Percentiles rank a stretch among this genome's conserved stretches.
Conservation (phyloP, 164 flowering plant species). For the Stephania yunnanensis region DNA sequence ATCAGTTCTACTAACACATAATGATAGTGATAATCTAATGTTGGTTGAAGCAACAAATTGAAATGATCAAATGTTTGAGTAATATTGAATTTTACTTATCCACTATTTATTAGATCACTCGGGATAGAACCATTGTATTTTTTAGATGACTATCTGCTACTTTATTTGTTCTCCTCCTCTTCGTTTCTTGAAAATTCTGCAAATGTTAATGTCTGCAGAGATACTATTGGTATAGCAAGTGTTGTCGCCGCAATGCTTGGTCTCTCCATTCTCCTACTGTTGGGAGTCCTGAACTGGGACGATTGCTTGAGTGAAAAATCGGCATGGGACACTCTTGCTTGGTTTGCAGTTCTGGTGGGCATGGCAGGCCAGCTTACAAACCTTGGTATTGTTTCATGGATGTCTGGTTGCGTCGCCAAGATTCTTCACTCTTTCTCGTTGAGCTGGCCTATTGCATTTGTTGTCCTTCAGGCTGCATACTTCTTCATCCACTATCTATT, state of each 20-base stretch:
- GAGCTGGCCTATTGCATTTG: slow-evolving; percentile 87
- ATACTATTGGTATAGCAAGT: slow-evolving; percentile 19
- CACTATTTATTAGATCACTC: not conserved
- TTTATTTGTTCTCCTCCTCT: not conserved
- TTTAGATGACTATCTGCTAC: not conserved
- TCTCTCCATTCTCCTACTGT: slow-evolving; percentile 18
- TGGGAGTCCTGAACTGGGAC: slow-evolving; percentile 25
- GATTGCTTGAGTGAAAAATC: slow-evolving; percentile 25
- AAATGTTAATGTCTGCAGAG: slow-evolving; percentile 8
- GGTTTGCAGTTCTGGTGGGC: slow-evolving; percentile 25
- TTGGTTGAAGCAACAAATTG: not conserved
- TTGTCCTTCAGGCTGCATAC: slow-evolving; percentile 76
- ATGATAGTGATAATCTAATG: not conserved
- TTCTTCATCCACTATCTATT: slow-evolving; percentile 85
- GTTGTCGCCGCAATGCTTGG: slow-evolving; percentile 27
- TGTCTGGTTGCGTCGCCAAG: slow-evolving; percentile 70
- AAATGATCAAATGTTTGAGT: not conserved
- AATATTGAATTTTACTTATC: not conserved
- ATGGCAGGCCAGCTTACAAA: slow-evolving; percentile 66
- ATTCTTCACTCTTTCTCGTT: slow-evolving; percentile 56
- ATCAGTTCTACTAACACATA: no score
- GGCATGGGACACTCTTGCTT: slow-evolving; percentile 26
- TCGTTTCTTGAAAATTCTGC: not conserved
- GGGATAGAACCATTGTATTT: not conserved
- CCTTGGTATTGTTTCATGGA: slow-evolving; percentile 79